Conservation (phyloP, 768 basidiomycete genomes). For the Suillus ampliporus region DNA sequence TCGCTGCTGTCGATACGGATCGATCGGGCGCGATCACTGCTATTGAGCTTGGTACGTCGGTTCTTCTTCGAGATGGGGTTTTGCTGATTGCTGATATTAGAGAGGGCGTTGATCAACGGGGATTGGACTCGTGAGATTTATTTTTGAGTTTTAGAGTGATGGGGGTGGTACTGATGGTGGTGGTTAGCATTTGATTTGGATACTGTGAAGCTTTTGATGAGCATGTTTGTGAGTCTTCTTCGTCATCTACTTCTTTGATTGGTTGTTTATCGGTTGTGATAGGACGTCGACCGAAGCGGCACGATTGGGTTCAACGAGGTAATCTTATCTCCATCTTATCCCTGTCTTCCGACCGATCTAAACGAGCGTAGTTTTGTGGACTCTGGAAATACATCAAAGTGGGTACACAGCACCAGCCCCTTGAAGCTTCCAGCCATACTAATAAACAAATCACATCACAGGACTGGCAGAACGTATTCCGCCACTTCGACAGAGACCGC, state of each 20-base stretch:
- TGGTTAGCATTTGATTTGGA: slow-evolving; percentile 78
- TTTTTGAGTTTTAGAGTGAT: slow-evolving; percentile 1
- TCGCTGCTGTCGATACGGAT: slow-evolving; percentile 55
- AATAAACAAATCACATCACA: slow-evolving; percentile 21
- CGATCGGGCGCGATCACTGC: no score
- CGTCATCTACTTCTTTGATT: background rate
- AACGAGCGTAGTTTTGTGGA: slow-evolving; percentile 59
- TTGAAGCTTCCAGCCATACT: background rate
- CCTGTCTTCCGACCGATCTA: slow-evolving; percentile 16
- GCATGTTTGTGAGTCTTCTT: slow-evolving; percentile 63
- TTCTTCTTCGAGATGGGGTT: background rate
- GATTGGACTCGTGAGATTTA: slow-evolving; percentile 75
- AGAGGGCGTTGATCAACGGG: slow-evolving; percentile 58
- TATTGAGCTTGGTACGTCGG: no score
- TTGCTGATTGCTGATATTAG: slow-evolving; percentile 27
- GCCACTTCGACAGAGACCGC: slow-evolving; percentile 82
- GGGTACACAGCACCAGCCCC: slow-evolving; percentile 6
- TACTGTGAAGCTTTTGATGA: slow-evolving; percentile 85
- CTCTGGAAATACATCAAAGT: slow-evolving; percentile 85
- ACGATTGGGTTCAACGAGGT: slow-evolving; percentile 84
- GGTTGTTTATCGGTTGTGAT: slow-evolving; percentile 4
- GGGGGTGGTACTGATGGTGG: background rate
- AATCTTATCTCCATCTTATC: slow-evolving; percentile 14
- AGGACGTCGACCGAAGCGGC: slow-evolving; percentile 77
- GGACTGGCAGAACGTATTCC: slow-evolving; percentile 88